phyloP scores from a whole-genome alignment of 495 filamentous ascomycete species.

The Penicillium subrubescens region DNA sequence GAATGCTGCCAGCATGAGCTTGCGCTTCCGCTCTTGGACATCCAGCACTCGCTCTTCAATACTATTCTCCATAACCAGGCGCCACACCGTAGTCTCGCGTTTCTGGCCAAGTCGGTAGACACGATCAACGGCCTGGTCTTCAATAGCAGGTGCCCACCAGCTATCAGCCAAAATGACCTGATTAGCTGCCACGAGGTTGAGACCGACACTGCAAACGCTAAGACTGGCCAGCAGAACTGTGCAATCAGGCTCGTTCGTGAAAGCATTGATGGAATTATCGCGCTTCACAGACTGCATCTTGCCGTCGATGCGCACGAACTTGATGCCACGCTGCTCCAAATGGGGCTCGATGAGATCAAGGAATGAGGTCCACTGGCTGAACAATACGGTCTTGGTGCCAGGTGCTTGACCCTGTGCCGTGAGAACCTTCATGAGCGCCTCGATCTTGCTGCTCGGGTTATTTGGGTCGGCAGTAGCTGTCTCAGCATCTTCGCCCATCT shows the following conservation, averaged over 20 bases:
- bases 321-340: slow-evolving; percentile 61
- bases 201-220: slow-evolving; percentile 79
- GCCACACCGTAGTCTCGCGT: slow-evolving; percentile 73
- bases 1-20: slow-evolving; percentile 77
- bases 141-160: slow-evolving; percentile 94
- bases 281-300: slow-evolving; percentile 69
- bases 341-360: slow-evolving; percentile 76
- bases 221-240: slow-evolving; percentile 82
- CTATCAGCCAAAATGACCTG: slow-evolving; percentile 83
- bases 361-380: slow-evolving; percentile 94
- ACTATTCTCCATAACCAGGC: slow-evolving; percentile 78
- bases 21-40: slow-evolving; percentile 81
- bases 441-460: slow-evolving; percentile 79
- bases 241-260: slow-evolving; percentile 68
- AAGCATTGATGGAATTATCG: slow-evolving; percentile 66
- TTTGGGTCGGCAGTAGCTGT: slow-evolving; percentile 58
- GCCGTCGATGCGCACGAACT: slow-evolving; percentile 79
- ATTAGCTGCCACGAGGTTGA: slow-evolving; percentile 88
- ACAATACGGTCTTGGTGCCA: slow-evolving; percentile 81
- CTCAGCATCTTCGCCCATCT: slow-evolving; percentile 51
- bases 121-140: slow-evolving; percentile 91
- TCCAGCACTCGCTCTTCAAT: slow-evolving; percentile 85
- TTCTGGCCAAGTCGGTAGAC: slow-evolving; percentile 89
- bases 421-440: slow-evolving; percentile 77
- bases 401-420: slow-evolving; percentile 68